Conservation (phyloP, 2,329 filamentous ascomycete species). For the Microascus cirrosus region DNA sequence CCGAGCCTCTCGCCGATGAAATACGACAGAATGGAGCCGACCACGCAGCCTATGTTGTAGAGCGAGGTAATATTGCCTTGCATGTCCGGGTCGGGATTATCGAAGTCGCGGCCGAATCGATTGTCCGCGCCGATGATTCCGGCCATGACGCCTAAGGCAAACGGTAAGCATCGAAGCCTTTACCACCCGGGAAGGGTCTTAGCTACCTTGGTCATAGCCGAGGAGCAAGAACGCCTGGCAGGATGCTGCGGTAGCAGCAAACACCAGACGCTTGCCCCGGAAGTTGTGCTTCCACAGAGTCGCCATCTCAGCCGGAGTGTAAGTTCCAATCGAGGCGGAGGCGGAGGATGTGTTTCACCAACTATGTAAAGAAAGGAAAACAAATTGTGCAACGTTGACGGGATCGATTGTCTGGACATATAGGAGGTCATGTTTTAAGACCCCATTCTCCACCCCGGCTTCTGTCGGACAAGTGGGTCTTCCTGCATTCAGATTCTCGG, state of each 20-base stretch:
- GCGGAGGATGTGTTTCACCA: no score
- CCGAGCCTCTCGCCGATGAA: conserved; percentile 28
- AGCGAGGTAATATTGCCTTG: conserved; percentile 22
- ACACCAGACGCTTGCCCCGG: not conserved
- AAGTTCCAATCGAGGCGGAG: no score
- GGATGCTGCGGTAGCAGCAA: not conserved
- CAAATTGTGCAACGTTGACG: no score
- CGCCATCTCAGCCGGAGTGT: no score
- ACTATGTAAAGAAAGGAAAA: no score
- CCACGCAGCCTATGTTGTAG: conserved; percentile 21
- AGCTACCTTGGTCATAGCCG: conserved; percentile 8
- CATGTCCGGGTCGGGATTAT: conserved; percentile 21
- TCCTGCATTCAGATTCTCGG: no score
- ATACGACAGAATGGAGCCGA: conserved; percentile 17
- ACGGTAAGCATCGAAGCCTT: not conserved
- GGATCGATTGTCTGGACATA: no score
- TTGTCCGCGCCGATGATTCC: conserved; percentile 25
- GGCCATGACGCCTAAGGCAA: conserved; percentile 13
- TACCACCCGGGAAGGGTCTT: not conserved
- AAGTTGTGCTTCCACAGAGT: no score
- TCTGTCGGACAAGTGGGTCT: no score
- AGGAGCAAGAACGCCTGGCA: conserved; percentile 2
- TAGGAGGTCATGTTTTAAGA: no score
- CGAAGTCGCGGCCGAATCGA: conserved; percentile 23
- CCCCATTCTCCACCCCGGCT: no score